phyloP scores from a whole-genome alignment of 2,329 filamentous ascomycete species.

The Bipolaris zeicola region DNA sequence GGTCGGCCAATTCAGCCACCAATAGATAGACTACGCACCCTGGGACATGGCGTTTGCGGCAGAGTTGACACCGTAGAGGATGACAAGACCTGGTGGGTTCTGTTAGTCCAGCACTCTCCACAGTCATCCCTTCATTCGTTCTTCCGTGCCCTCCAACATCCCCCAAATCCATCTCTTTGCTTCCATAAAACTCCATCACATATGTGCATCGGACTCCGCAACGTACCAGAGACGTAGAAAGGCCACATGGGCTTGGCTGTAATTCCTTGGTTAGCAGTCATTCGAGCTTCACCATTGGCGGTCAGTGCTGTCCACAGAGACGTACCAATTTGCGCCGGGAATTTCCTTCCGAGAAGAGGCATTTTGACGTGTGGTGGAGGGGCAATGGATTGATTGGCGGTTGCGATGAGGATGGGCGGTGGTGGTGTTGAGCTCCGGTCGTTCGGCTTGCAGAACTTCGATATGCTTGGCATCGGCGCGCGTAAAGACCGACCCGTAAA shows the following conservation, averaged over 20 bases:
- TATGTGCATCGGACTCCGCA: conserved; percentile 6
- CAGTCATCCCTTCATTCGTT: not conserved
- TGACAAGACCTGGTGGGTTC: conserved; percentile 68
- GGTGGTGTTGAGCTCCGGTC: conserved; percentile 28
- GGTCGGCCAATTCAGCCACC: not conserved
- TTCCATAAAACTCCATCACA: not conserved
- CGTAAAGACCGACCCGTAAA: conserved; percentile 31
- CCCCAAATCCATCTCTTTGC: conserved; percentile 8
- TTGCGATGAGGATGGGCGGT: conserved; percentile 40
- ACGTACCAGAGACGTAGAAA: conserved; percentile 93
- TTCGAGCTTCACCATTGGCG: conserved; percentile 10
- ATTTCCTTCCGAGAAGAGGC: conserved; percentile 59
- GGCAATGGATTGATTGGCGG: conserved; percentile 38
- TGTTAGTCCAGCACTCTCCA: conserved; percentile 24
- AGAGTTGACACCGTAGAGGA: conserved; percentile 91
- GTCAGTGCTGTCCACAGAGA: conserved; percentile 21
- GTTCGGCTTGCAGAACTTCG: conserved; percentile 30
- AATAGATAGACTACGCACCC: conserved; percentile 63
- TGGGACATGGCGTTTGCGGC: conserved; percentile 76
- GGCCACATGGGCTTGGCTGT: conserved; percentile 88
- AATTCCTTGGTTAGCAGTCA: conserved; percentile 39
- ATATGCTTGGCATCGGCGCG: conserved; percentile 36
- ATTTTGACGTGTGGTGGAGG: conserved; percentile 44
- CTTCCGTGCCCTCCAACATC: conserved; percentile 11
- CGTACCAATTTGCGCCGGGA: conserved; percentile 57